These are phyloP conservation scores for Leccinum imitatum DNA, from an alignment of 768 basidiomycete species.

Conservation along the genomic window DNA sequence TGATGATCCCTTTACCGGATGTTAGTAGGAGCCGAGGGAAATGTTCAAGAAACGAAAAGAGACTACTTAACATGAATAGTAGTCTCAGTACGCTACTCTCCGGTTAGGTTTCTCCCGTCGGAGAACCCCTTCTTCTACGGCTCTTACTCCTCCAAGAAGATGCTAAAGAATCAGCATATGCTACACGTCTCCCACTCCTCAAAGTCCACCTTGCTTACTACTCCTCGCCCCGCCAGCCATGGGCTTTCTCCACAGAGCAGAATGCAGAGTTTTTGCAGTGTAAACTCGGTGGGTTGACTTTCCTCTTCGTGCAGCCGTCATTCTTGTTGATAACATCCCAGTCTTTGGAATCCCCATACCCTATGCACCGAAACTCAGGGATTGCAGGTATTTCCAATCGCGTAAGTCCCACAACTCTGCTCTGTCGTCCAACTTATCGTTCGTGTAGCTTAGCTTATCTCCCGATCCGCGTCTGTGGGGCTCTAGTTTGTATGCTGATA, in stretches of 20 bases:
- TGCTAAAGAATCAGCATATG: slow-evolving; percentile 15
- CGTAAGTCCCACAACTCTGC: slow-evolving; percentile 26
- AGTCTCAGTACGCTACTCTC: too few relatives aligned
- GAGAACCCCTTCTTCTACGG: too few relatives aligned
- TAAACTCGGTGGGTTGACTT: slow-evolving; percentile 18
- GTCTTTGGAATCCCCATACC: slow-evolving; percentile 39
- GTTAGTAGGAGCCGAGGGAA: background rate
- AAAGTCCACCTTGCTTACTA: slow-evolving; percentile 13
- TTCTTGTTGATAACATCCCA: slow-evolving; percentile 7
- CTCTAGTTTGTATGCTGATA: slow-evolving; percentile 51
- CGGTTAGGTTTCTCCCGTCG: too few relatives aligned
- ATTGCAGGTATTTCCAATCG: slow-evolving; percentile 42
- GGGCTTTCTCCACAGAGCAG: slow-evolving; percentile 23
- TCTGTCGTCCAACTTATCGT: background rate
- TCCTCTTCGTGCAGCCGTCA: background rate
- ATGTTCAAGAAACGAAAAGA: background rate
- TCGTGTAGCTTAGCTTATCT: slow-evolving; percentile 55
- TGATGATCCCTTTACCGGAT: background rate
- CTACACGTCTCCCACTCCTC: slow-evolving; percentile 6
- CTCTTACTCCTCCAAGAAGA: slow-evolving; percentile 2
- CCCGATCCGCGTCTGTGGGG: slow-evolving; percentile 71
- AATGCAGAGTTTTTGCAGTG: slow-evolving; percentile 27
- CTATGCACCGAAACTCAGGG: slow-evolving; percentile 40
- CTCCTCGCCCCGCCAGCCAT: slow-evolving; percentile 1
- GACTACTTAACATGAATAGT: too few relatives aligned